phyloP scores from a whole-genome alignment of 1,284 basidiomycete genomes.

The Bondarzewia mesenterica region DNA sequence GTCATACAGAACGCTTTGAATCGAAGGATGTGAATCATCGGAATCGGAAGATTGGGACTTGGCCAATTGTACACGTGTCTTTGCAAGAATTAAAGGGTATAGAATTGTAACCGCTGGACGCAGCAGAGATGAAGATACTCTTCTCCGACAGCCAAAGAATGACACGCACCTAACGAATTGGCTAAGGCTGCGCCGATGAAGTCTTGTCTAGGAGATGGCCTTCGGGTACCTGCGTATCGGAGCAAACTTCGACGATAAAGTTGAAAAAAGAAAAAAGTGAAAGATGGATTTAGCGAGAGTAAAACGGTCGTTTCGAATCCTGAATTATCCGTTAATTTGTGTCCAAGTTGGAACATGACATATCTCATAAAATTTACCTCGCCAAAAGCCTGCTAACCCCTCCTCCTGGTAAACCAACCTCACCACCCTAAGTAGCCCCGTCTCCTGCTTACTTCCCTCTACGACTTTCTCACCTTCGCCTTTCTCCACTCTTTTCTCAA shows the following conservation, averaged over 20 bases:
- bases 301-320: constrained; percentile 42
- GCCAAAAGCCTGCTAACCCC: constrained; percentile 46
- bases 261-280: constrained; percentile 47
- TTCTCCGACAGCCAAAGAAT: too few species aligned
- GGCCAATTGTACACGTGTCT: constrained; percentile 42
- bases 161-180: constrained; percentile 19
- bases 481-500: constrained; percentile 11
- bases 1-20: constrained; percentile 2
- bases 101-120: constrained; percentile 31
- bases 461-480: constrained; percentile 1
- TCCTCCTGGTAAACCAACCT: constrained; percentile 36
- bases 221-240: constrained; percentile 14
- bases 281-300: constrained; percentile 44
- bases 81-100: constrained; percentile 50
- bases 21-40: constrained; percentile 3
- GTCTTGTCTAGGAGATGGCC: constrained; percentile 31
- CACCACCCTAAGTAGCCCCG: constrained; percentile 23
- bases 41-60: constrained; percentile 15
- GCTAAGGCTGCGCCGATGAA: constrained; percentile 47
- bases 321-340: constrained; percentile 13
- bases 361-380: constrained; percentile 26
- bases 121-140: not conserved
- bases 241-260: constrained; percentile 33
- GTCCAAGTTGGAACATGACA: not conserved
- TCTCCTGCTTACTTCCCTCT: constrained; percentile 2